phyloP scores from a whole-genome alignment of 1,139 yeast genomes.

The Lodderomyces metapsilosis region DNA sequence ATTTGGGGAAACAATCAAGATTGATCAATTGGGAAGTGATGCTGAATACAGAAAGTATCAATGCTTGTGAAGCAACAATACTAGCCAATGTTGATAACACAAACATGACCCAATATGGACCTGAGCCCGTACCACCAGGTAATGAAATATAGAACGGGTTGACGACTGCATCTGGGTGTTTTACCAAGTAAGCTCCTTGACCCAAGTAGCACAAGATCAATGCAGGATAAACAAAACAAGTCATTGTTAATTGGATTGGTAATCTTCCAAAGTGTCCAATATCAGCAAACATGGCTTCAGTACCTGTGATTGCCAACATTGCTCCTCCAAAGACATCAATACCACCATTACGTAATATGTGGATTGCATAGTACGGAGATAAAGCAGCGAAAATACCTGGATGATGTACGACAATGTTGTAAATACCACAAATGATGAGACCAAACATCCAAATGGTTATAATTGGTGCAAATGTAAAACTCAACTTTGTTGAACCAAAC shows the following conservation, averaged over 20 bases:
- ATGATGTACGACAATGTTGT: constrained; percentile 39
- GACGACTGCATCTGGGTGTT: constrained; percentile 37
- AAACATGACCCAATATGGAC: constrained; percentile 52
- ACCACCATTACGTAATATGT: constrained; percentile 36
- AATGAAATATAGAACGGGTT: constrained; percentile 49
- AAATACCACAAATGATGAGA: constrained; percentile 44
- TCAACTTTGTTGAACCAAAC: constrained; percentile 44
- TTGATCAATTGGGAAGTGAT: constrained; percentile 52
- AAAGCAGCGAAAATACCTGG: constrained; percentile 49
- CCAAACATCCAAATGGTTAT: constrained; percentile 50
- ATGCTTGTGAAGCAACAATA: constrained; percentile 60
- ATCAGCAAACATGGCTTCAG: constrained; percentile 66
- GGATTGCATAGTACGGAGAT: constrained; percentile 52
- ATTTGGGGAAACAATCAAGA: constrained; percentile 53
- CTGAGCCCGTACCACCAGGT: constrained; percentile 48
- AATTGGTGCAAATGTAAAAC: constrained; percentile 52
- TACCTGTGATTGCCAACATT: constrained; percentile 57
- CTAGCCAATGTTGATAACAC: constrained; percentile 54
- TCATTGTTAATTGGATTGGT: constrained; percentile 49
- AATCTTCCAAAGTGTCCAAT: constrained; percentile 53
- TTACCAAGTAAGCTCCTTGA: constrained; percentile 51
- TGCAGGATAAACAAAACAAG: constrained; percentile 50
- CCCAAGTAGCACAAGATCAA: constrained; percentile 54
- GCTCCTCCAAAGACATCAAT: constrained; percentile 50
- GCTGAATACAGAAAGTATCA: constrained; percentile 54